Conservation (phyloP, 371 early-diverging fungal genomes). For the Actinomortierella wolfii region DNA sequence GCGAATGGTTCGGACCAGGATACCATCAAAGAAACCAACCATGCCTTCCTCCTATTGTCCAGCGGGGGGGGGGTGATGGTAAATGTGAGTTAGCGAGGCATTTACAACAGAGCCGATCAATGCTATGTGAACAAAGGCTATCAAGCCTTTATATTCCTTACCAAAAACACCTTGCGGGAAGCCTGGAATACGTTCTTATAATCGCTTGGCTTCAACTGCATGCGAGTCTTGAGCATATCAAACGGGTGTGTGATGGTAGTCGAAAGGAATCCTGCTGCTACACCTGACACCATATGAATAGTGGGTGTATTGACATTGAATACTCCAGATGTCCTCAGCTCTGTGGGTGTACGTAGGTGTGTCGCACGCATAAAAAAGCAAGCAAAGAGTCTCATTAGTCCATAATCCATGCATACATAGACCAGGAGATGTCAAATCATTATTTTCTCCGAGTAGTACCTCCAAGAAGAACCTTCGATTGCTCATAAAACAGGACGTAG, state of each 20-base stretch:
- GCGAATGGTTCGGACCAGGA: constrained; percentile 81
- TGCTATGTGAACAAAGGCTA: not conserved
- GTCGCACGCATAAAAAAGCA: no score
- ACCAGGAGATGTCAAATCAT: not conserved
- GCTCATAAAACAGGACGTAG: constrained; percentile 93
- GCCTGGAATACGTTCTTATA: constrained; percentile 70
- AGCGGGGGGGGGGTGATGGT: not conserved
- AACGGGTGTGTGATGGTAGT: constrained; percentile 92
- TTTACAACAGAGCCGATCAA: constrained; percentile 2
- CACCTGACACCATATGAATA: constrained; percentile 55
- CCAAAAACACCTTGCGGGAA: constrained; percentile 66
- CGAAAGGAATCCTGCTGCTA: constrained; percentile 75
- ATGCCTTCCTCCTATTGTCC: constrained; percentile 70
- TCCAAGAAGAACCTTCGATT: constrained; percentile 57
- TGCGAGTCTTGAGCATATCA: constrained; percentile 91
- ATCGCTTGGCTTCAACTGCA: constrained; percentile 83
- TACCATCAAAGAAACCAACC: constrained; percentile 84
- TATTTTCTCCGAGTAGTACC: constrained; percentile 38
- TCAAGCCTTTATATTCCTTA: constrained; percentile 26
- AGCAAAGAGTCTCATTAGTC: not conserved
- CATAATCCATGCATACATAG: not conserved
- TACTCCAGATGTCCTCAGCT: constrained; percentile 12
- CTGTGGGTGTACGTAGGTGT: constrained; percentile 10
- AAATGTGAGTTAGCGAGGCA: not conserved
- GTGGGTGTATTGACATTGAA: constrained; percentile 40